Evolutionary conservation across 257 asterid species (phyloP).

Genomic region (Thymus quinquecostatus): DNA sequence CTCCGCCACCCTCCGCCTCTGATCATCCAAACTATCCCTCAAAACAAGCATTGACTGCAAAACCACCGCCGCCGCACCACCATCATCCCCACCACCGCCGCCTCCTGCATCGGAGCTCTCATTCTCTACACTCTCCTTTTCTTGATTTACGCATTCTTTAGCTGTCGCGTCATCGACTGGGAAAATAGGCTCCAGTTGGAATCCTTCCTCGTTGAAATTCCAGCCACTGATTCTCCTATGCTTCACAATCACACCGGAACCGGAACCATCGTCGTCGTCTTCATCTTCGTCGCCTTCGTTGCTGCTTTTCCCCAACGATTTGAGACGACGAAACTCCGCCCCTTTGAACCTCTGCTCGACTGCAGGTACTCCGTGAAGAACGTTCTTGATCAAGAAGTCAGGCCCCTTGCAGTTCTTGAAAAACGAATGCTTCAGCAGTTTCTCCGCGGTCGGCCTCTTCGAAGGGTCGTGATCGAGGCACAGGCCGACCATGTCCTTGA

Average conservation of each 20-base stretch:
- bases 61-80: slow-evolving; percentile 36
- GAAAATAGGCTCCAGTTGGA: slow-evolving; percentile 72
- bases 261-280: slow-evolving; percentile 28
- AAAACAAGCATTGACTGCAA: slow-evolving; percentile 45
- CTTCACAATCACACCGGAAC: slow-evolving; percentile 27
- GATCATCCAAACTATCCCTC: slow-evolving; percentile 64
- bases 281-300: slow-evolving; percentile 37
- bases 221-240: slow-evolving; percentile 86
- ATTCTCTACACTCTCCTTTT: slow-evolving; percentile 18
- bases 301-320: background rate
- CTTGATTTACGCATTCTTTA: slow-evolving; percentile 31
- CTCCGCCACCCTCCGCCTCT: slow-evolving; percentile 50
- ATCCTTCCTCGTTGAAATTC: slow-evolving; percentile 77
- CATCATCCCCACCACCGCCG: slow-evolving; percentile 10
- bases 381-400: slow-evolving; percentile 58
- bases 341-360: slow-evolving; percentile 61
- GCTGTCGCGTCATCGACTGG: slow-evolving; percentile 30
- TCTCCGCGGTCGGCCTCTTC: slow-evolving; percentile 74
- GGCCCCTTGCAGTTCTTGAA: slow-evolving; percentile 68
- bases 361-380: slow-evolving; percentile 64
- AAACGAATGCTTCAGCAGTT: slow-evolving; percentile 67
- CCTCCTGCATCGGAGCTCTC: slow-evolving; percentile 25
- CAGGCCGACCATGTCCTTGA: slow-evolving; percentile 75
- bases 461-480: slow-evolving; percentile 89
- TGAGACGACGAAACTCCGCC: slow-evolving; percentile 6